Evolutionary conservation across 2,329 filamentous ascomycete species (phyloP).

Genomic region (Sporothrix pseudoabietina): DNA sequence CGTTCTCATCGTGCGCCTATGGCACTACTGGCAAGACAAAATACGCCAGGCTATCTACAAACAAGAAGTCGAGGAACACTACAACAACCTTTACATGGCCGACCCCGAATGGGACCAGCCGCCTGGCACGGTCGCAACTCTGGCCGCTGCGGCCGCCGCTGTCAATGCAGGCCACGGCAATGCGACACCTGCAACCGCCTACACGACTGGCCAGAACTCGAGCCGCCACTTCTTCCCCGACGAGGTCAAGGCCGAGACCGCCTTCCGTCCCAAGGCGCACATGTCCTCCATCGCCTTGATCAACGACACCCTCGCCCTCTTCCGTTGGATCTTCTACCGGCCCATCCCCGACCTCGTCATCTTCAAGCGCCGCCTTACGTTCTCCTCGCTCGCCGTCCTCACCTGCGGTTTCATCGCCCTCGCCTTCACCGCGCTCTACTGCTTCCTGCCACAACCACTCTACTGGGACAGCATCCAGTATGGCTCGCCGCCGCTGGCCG

Average conservation of each 20-base stretch:
- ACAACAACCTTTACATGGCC: constrained; percentile 55
- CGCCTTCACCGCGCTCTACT: constrained; percentile 75
- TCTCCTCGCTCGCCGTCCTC: constrained; percentile 76
- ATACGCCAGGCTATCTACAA: constrained; percentile 87
- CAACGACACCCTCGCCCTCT: constrained; percentile 79
- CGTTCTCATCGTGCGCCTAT: constrained; percentile 71
- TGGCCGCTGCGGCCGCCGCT: constrained; percentile 44
- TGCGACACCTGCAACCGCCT: constrained; percentile 10
- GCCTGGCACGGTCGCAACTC: constrained; percentile 48
- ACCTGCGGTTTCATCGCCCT: constrained; percentile 68
- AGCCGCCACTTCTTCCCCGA: constrained; percentile 77
- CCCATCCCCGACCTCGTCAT: constrained; percentile 75
- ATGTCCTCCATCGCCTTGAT: constrained; percentile 72
- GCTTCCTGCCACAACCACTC: constrained; percentile 82
- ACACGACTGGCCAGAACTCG: constrained; percentile 46
- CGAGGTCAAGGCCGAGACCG: constrained; percentile 56
- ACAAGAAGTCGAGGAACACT: constrained; percentile 71
- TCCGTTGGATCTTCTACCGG: constrained; percentile 86
- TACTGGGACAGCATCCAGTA: constrained; percentile 86
- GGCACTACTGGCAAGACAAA: constrained; percentile 92
- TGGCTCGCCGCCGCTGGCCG: constrained; percentile 84
- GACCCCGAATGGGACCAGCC: constrained; percentile 53
- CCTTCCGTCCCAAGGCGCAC: constrained; percentile 67
- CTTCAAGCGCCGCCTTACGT: constrained; percentile 70
- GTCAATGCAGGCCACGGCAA: constrained; percentile 17